Evolutionary conservation across 768 basidiomycete genomes (phyloP).

Genomic region (Trametes maxima): DNA sequence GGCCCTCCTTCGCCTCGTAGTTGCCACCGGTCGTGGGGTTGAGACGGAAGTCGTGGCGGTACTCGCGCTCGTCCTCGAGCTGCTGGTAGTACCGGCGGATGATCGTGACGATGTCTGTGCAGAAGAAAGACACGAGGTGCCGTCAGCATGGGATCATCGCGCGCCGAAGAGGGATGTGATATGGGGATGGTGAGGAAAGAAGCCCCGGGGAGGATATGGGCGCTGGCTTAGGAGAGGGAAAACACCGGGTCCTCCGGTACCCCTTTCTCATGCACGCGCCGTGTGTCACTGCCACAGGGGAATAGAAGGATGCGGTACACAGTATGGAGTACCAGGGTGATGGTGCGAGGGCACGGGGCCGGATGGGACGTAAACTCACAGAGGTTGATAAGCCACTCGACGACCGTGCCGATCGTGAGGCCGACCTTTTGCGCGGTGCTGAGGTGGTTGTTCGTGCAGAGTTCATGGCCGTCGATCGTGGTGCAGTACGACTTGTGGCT

Average conservation of each 20-base stretch:
- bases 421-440: constrained; percentile 27
- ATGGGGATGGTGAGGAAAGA: not conserved
- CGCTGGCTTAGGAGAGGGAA: too few species aligned
- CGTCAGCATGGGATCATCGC: constrained; percentile 3
- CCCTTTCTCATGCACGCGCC: too few species aligned
- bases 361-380: constrained; percentile 25
- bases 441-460: constrained; percentile 21
- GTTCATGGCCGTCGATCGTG: constrained; percentile 17
- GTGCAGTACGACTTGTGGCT: constrained; percentile 25
- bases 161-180: not conserved
- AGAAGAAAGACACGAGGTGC: not conserved
- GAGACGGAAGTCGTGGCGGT: constrained; percentile 25
- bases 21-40: constrained; percentile 23
- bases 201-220: too few species aligned
- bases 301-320: too few species aligned
- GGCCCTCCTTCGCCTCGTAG: constrained; percentile 33
- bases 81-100: constrained; percentile 34
- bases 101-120: constrained; percentile 30
- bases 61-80: constrained; percentile 33
- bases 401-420: constrained; percentile 21
- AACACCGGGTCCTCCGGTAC: too few species aligned
- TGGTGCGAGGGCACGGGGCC: not conserved
- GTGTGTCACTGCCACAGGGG: too few species aligned
- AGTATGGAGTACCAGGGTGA: too few species aligned
- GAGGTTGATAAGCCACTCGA: constrained; percentile 27